Base-by-base conservation (phyloP, 1,284 basidiomycete species). In the Melampsora americana region DNA sequence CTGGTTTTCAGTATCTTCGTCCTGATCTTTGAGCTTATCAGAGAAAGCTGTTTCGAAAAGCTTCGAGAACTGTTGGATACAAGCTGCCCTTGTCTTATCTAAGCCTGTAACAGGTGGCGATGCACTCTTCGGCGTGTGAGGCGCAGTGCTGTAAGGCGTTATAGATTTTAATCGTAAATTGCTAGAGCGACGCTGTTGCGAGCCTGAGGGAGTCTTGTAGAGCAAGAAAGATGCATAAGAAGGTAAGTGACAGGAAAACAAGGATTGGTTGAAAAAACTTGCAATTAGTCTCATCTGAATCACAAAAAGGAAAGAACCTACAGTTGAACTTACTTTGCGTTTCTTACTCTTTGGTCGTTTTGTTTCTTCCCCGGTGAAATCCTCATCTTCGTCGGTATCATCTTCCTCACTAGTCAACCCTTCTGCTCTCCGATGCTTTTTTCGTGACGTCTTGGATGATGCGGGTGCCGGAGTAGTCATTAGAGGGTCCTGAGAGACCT, bases 361-460 rank as follows among this genome's bases (percentile, higher is more conserved):
- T 35, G 12, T 42, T 28, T 74, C 72, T 32, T 74, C 72, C 28
- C 72, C 64, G 11, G 56, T 67, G 30, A 67, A 67, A 56, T 74
- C 72, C 48, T 74, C 50, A 67, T 74, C 64, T 20, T 39, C 32
- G 7, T 39, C 61, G 32, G 18, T 39, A 62, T 62, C 26, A 9
- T 74, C 65, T 74, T 66, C 72, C 28, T 67, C 72, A 35, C 65
- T 67, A 59, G 46, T 74, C 42, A 74, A 74, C 11, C 65, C 72
- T 66, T 74, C 72, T 59, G 72, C 72, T 20, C 42, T 65, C 44
- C 56, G 65, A 11, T 59, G 65, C 59, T 67, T 66, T 48, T 64
- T 53, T 4, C 65, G 50, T 66, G 65, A 46, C 14, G 30, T 20
- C 59, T 60, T 66, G 5, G 65, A 35, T 23, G 70, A 35, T 23